Evolutionary conservation across 2,329 filamentous ascomycete species (phyloP), one percentile per base, ranked within the genome.

Genomic region (Alternaria sp.): DNA sequence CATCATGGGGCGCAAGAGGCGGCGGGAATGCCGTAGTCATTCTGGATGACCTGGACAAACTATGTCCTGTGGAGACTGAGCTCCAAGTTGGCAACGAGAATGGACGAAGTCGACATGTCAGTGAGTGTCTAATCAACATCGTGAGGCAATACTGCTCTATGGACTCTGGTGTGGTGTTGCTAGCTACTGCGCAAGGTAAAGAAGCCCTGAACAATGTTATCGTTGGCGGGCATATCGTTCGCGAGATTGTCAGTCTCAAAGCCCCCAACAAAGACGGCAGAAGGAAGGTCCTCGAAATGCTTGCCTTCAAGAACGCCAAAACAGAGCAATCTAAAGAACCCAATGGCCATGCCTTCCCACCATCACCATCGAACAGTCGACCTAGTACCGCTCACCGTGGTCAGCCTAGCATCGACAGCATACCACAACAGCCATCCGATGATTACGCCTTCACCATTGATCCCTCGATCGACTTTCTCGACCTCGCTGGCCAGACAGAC

Each of bases 1-100:
- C 95, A 3, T 90, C 91, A 40, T 99, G 95, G 95, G 93, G 92
- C 36, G 92, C 94, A 34, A 86, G 94, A 59, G 84, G 95, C 0
- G 93, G 93, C 23, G 95, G 95, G 4, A 89, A 87, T 62, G 86
- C 93, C 0, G 76, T 98, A 3, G 91, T 99, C 21, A 87, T 99
- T 48, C 82, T 99, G 2, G 95, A 99, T 72, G 95, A 99, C 71
- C 80, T 99, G 6, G 95, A 99, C 77, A 92, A 92, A 71, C 83
- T 99, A 1, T 98, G 94, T 72, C 94, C 95, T 0, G 90, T 89
- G 0, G 96, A 99, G 78, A 97, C 93, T 0, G 95, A 99, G 75
- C 83, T 99, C 11, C 92, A 97, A 77, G 91, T 96, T 4, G 92
- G 92, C 61, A 93, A 93, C 59, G 93, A 98, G 67, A 98, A 99